Percentiles rank a stretch among this genome's conserved stretches.
Conservation (phyloP, 768 basidiomycete genomes). For the Tylopilus rubrobrunneus region DNA sequence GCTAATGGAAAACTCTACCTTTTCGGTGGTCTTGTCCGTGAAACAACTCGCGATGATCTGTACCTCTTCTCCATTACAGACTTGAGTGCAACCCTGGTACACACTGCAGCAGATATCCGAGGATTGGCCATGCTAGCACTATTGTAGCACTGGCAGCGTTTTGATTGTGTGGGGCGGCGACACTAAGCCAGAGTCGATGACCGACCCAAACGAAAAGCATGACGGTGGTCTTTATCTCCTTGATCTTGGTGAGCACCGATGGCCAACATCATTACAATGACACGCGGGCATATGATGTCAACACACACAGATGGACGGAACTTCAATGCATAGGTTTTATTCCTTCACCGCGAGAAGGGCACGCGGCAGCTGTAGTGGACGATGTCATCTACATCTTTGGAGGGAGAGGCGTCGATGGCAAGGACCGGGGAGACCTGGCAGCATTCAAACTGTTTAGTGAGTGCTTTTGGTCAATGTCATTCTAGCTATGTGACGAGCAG, state of each 20-base stretch:
- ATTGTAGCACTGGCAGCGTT: conserved; percentile 93
- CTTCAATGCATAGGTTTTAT: conserved; percentile 95
- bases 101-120: conserved; percentile 85
- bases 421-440: conserved; percentile 89
- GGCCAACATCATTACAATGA: conserved; percentile 99
- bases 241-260: conserved; percentile 88
- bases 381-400: conserved; percentile 98
- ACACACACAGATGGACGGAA: conserved; percentile 82
- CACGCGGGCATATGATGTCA: conserved; percentile 91
- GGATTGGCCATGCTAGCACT: conserved; percentile 97
- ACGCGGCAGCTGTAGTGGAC: conserved; percentile 93
- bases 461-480: conserved; percentile 31
- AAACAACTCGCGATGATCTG: conserved; percentile 86
- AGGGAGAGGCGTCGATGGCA: conserved; percentile 94
- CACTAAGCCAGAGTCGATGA: conserved; percentile 73
- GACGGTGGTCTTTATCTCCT: conserved; percentile 93
- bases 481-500: background rate
- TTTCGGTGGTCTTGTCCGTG: conserved; percentile 94
- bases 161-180: conserved; percentile 99
- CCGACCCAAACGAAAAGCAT: conserved; percentile 65
- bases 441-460: conserved; percentile 97
- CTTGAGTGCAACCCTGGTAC: conserved; percentile 74
- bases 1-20: conserved; percentile 88
- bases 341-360: conserved; percentile 92
- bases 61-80: conserved; percentile 84